Conservation (phyloP, 306 rosid genomes). For the Dalbergia cochinchinensis region DNA sequence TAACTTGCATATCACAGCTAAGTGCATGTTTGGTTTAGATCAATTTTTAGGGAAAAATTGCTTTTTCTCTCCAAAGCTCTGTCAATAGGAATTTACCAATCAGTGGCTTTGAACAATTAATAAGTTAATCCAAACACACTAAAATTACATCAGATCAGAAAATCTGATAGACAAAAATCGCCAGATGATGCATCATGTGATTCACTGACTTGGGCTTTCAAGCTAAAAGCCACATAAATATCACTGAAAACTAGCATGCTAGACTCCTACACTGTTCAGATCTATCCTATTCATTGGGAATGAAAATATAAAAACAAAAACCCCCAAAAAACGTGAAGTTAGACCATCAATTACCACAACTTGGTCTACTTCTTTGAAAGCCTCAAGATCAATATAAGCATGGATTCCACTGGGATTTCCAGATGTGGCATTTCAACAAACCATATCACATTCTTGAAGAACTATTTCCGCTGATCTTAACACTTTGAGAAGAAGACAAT, state of each 20-base stretch:
- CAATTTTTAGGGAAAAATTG: no score
- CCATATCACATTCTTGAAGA: conserved; percentile 1
- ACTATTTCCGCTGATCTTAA: neutral
- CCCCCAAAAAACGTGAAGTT: neutral
- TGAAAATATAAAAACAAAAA: neutral
- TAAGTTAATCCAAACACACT: neutral
- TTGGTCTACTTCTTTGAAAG: neutral
- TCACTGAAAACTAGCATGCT: conserved; percentile 1
- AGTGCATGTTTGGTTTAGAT: neutral
- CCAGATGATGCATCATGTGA: neutral
- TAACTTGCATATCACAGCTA: neutral
- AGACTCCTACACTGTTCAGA: conserved; percentile 4
- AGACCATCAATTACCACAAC: neutral
- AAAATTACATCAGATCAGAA: neutral
- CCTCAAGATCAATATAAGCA: conserved; percentile 17
- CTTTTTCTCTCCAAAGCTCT: no score
- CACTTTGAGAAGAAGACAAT: neutral
- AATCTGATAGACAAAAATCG: neutral
- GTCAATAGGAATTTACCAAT: no score
- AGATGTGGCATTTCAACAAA: conserved; percentile 1
- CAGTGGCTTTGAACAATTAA: no score
- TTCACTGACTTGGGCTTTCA: conserved; percentile 9
- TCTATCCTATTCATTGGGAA: neutral
- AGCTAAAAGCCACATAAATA: conserved; percentile 2
- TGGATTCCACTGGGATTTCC: neutral